phyloP scores from a whole-genome alignment of 2,329 filamentous ascomycete genomes.

The Celoporthe dispersa region DNA sequence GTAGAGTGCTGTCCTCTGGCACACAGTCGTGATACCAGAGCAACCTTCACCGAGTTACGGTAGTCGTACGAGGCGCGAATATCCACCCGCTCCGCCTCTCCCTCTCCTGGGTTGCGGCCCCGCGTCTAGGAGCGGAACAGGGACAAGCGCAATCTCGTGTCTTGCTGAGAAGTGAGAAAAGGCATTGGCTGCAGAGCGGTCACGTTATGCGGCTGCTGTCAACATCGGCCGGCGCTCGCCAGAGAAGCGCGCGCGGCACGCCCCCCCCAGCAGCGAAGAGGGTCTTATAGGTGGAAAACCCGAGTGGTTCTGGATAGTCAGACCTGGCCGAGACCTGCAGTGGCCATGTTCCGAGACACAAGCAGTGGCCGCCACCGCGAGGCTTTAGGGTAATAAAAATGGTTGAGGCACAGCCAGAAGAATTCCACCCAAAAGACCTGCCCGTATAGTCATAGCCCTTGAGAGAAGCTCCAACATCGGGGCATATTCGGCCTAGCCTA shows the following conservation, averaged over 20 bases:
- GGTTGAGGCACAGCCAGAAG: background rate
- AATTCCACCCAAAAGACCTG: background rate
- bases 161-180: background rate
- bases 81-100: background rate
- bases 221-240: background rate
- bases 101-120: background rate
- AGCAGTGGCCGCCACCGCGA: background rate
- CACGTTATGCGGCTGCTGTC: background rate
- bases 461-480: background rate
- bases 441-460: background rate
- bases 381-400: background rate
- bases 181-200: background rate
- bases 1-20: background rate
- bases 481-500: background rate
- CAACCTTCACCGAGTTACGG: background rate
- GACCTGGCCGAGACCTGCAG: slow-evolving; percentile 1
- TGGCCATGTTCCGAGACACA: background rate
- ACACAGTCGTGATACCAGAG: background rate
- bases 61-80: background rate
- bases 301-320: background rate
- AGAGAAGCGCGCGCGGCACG: background rate
- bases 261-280: background rate
- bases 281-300: slow-evolving; percentile 7
- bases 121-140: background rate
- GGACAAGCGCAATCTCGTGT: background rate